Evolutionary conservation across 2,329 filamentous ascomycete genomes (phyloP).

Genomic region (Rachicladosporium sp.): DNA sequence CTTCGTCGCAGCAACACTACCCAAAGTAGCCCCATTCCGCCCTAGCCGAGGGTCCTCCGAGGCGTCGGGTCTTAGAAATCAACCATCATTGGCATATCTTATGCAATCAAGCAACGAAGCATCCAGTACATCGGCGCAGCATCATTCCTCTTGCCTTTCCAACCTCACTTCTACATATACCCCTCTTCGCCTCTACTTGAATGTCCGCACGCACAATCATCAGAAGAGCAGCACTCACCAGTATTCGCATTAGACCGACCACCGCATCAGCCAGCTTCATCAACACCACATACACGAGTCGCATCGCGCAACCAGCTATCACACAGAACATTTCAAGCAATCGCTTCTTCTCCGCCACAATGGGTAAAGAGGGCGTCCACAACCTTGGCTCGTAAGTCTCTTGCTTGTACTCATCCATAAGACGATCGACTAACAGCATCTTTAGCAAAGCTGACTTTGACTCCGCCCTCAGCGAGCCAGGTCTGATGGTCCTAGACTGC

Average conservation of each 20-base stretch:
- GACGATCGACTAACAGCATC: conserved; percentile 1
- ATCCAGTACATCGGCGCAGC: too few relatives aligned
- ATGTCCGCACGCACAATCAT: conserved; percentile 29
- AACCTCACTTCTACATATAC: neutral
- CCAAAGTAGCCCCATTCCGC: too few relatives aligned
- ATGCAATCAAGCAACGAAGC: too few relatives aligned
- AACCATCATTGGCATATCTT: too few relatives aligned
- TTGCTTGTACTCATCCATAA: neutral
- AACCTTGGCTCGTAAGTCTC: conserved; percentile 25
- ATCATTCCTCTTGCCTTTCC: neutral
- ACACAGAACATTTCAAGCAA: conserved; percentile 10
- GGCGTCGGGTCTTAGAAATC: too few relatives aligned
- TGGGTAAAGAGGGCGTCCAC: conserved; percentile 37
- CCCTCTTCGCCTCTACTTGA: conserved; percentile 2
- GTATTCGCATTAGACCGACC: conserved; percentile 20
- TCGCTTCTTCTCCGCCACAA: conserved; percentile 31
- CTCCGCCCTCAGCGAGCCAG: conserved; percentile 36
- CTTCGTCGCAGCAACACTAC: too few relatives aligned
- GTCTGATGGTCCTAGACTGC: conserved; percentile 70
- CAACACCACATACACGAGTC: conserved; percentile 5
- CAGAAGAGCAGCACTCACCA: conserved; percentile 32
- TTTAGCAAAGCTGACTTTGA: conserved; percentile 49
- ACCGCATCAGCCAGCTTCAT: conserved; percentile 3
- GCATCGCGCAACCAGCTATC: conserved; percentile 8
- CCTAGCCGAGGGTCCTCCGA: too few relatives aligned